These are phyloP conservation scores for Barnettozyma pratensis DNA, from an alignment of 805 yeast genomes.

Conservation along the genomic window DNA sequence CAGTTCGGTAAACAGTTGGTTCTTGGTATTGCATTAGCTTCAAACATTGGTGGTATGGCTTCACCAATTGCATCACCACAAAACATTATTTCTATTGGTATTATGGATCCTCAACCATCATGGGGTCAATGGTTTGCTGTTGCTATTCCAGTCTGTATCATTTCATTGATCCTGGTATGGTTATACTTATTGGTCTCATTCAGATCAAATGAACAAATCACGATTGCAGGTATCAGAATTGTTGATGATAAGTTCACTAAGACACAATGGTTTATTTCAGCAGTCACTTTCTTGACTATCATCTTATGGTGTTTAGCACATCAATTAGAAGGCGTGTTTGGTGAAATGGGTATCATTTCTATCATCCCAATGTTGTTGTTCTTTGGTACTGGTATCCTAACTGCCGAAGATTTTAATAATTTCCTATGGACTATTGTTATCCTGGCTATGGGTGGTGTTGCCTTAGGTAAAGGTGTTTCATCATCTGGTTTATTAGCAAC, in stretches of 20 bases:
- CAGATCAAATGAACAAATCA: conserved; percentile 43
- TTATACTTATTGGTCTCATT: conserved; percentile 61
- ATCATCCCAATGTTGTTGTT: conserved; percentile 85
- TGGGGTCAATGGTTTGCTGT: conserved; percentile 96
- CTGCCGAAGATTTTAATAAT: conserved; percentile 89
- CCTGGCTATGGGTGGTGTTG: conserved; percentile 97
- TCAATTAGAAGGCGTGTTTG: conserved; percentile 64
- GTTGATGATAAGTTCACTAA: conserved; percentile 64
- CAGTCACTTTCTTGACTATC: conserved; percentile 68
- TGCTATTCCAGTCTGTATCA: conserved; percentile 70
- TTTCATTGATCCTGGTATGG: conserved; percentile 70
- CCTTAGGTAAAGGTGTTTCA: conserved; percentile 91
- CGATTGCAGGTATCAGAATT: conserved; percentile 41
- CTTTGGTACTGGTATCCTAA: conserved; percentile 84
- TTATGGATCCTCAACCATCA: conserved; percentile 76
- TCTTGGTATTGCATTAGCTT: conserved; percentile 87
- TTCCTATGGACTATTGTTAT: conserved; percentile 96
- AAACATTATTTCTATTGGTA: conserved; percentile 82
- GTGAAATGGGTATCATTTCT: conserved; percentile 97
- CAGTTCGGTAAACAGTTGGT: conserved; percentile 79
- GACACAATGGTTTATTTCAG: conserved; percentile 70
- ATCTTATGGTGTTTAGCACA: conserved; percentile 87
- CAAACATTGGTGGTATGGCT: conserved; percentile 94
- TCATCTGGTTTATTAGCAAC: conserved; percentile 81
- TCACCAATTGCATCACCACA: conserved; percentile 98